phyloP scores from a whole-genome alignment of 192 early-diverging fungal species.

The Backusella australiensis region DNA sequence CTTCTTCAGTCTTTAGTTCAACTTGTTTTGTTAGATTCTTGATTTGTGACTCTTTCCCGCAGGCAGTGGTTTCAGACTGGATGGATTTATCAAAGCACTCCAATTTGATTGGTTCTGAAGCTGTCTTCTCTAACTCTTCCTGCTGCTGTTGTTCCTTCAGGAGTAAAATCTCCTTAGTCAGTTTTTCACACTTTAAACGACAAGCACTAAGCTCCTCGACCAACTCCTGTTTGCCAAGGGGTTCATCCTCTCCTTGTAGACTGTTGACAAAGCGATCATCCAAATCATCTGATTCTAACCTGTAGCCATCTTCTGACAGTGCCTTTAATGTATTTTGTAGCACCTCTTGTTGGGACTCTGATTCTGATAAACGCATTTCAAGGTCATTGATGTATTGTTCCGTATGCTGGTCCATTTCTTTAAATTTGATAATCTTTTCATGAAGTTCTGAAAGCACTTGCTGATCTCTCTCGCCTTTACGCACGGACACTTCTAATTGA shows the following conservation, averaged over 20 bases:
- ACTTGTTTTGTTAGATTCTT: background rate
- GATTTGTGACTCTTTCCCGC: background rate
- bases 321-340: background rate
- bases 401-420: conserved; percentile 40
- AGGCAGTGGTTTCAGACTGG: background rate
- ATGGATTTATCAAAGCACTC: background rate
- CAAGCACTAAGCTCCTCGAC: background rate
- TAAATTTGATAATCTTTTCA: conserved; percentile 47
- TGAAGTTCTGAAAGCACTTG: conserved; percentile 28
- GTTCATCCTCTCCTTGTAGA: background rate
- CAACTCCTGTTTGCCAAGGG: background rate
- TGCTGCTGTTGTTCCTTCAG: background rate
- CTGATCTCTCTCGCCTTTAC: conserved; percentile 33
- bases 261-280: background rate
- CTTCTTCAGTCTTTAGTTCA: background rate
- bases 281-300: background rate
- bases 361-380: conserved; percentile 16
- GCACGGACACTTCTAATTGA: conserved; percentile 27
- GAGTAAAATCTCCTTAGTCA: conserved; percentile 4
- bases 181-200: background rate
- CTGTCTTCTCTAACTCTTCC: background rate
- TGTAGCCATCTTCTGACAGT: background rate
- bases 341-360: conserved; percentile 3
- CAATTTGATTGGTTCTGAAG: background rate
- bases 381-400: conserved; percentile 43